Base-by-base conservation (phyloP, 495 filamentous ascomycete genomes). In the Bacidia rubella region DNA sequence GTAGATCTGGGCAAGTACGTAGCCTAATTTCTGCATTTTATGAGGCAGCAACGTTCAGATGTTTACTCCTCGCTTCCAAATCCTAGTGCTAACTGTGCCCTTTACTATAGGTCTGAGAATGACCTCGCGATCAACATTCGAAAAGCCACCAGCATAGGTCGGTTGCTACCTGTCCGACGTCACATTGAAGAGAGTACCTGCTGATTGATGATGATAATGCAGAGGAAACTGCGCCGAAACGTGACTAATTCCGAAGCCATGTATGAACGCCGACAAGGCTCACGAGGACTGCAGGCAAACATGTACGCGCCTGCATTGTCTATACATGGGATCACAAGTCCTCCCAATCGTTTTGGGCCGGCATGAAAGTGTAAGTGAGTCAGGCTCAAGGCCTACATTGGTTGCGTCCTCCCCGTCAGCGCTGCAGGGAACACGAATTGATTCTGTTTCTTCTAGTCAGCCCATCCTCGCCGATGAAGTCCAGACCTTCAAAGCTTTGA, bases 321-420 rank as follows among this genome's bases (percentile, higher is more conserved):
- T 97, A 98, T 66, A 97, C 92, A 52, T 98, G 92, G 92, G 92
- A 98, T 72, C 89, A 97, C 74, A 96, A 96, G 72, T 93, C 86
- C 56, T 95, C 90, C 40, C 75, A 80, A 60, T 87, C 88, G 61
- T 98, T 98, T 71, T 98, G 92, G 92, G 81, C 86, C 45, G 89
- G 87, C 64, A 93, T 98, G 82, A 98, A 98, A 80, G 92, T 98
- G 83, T 92, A 74, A 54, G 84, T 70, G 41, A 53, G 32, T 39
- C 10, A 39, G 10, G 7, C 15, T 44, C 41, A 17, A 44, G 15
- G 5, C n/a, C 32, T 9, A n/a, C 32, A 39, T 39, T 39, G n/a
- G 9, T 39, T 39, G 10, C 32, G 32, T 10, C 32, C 32, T 39
- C 4, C 19, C 26, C 27, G n/a, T 51, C 61, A 24, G 29, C 5